Base-by-base conservation (phyloP, 768 basidiomycete genomes). In the Phanerochaete carnosa region DNA sequence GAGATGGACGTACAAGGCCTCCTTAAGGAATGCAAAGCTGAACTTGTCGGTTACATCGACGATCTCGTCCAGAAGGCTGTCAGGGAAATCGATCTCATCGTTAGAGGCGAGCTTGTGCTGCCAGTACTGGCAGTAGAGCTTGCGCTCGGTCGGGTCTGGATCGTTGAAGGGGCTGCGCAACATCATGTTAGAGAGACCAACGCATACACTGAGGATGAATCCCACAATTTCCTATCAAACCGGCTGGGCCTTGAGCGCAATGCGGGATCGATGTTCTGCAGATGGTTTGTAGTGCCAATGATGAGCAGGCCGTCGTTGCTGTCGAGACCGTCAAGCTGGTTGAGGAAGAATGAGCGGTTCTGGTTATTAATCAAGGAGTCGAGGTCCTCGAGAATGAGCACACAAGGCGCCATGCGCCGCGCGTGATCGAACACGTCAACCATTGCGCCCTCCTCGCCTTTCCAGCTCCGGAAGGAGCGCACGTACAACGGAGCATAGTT, bases 1-100 rank as follows among this genome's bases (percentile, higher is more conserved):
- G 19, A n/a, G 56, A 15, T 30, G 25, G 55, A 30, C 47, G 37
- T 58, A 94, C 92, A 94, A 94, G 2, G 85, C 90, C 73, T 94
- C 93, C 71, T 95, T 94, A 66, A 95, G 76, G 72, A 92, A 94
- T 0, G 93, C 91, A 70, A 94, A 94, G 65, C 88, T 90, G 76
- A 94, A 94, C 30, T 77, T 75, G 32, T 80, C 76, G 0, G 92
- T 94, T 60, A 73, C 55, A 11, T 78, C 73, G 5, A 87, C 90
- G 28, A 90, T 75, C 63, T 84, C 80, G 12, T 80, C 71, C 19
- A 86, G 77, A 32, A 94, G 78, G 13, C 75, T 62, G 64, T 92
- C 87, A 0, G 92, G 84, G 76, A 91, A 93, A 3, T 75, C 71
- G 62, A 94, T 79, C 15, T 79, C 74, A 52, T 83, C 72, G 73